Evolutionary conservation across 129 eudicot genomes (phyloP), one percentile per base, ranked within the genome.

Genomic region (Calendula officinalis): DNA sequence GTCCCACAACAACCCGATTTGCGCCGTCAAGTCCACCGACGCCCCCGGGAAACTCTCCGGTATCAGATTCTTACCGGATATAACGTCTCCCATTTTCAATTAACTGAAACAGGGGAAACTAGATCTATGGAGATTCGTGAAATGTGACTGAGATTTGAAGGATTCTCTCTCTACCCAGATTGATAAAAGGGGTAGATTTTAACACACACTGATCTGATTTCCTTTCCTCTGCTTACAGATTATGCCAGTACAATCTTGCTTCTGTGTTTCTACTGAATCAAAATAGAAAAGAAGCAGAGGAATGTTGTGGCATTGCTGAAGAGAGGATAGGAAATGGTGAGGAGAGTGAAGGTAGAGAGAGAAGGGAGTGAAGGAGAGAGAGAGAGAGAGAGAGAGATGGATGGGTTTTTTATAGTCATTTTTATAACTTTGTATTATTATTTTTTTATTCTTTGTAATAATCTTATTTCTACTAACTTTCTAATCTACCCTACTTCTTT

Each of bases 1-100:
- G 13, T 27, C 62, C 62, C 42, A 56, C 22, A 34, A 2, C 62
- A 56, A 9, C 62, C 34, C 13, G 13, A 56, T 11, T 35, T 56
- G 43, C 30, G 22, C 62, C 1, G 75, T 59, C 30, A 82, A 39
- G 50, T 87, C 90, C 15, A 37, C 75, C 1, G 75, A 43, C 8
- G 80, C 63, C 10, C 80, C 87, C 55, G 53, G 66, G 39, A 83
- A 76, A 2, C 75, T 4, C 12, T 87, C 87, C 6, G 82, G 77
- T 6, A 86, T 67, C 64, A 86, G 61, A 64, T 66, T 78, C 16
- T 69, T 69, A 8, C 74, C 74, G 58, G 56, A 56, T 41, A 11
- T 33, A 50, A 87, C 74, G 56, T 86, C 80, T 7, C 78, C 89
- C 97, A 89, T 89, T 75, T 54, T 39, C 42, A 72, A 22, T 22